Base-by-base conservation (phyloP, 1,284 basidiomycete genomes). In the Rhodotorula mucilaginosa region DNA sequence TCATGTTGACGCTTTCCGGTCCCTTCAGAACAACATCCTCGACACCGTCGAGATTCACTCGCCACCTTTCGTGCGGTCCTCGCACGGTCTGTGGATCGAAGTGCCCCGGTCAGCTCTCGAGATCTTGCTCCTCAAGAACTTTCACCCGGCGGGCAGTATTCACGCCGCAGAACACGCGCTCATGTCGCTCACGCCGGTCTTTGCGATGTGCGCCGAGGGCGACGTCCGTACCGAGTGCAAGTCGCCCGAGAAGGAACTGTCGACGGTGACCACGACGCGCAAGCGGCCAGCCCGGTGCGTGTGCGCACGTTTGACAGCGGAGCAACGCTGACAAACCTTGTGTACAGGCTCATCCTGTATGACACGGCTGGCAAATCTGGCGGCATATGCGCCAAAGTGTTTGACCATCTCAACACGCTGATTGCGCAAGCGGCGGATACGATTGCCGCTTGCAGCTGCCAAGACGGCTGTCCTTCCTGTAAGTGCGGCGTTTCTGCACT, bases 181-280 rank as follows among this genome's bases (percentile, higher is more conserved):
- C 74, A 81, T 95, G 71, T 92, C 91, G 61, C 77, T 84, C 46
- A 83, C 83, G 15, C 83, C 83, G 71, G 86, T 88, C 61, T 93
- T 93, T 76, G 84, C 87, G 10, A 83, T 93, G 75, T 85, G 86
- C 5, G 81, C 85, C 7, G 80, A 81, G 12, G 82, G 82, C 54
- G 91, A 93, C 72, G 81, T 95, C n/a, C 86, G 83, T 65, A 94
- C 93, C 1, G 93, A 95, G 79, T 95, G 93, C 82, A 93, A 94
- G 80, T 78, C 80, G 16, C 79, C 83, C 2, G 88, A 91, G 79
- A 92, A 93, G 79, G 92, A 93, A 80, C 88, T 89, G 79, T 87
- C 86, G 69, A 81, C 81, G n/a, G 80, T 81, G 7, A 83, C 86
- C 62, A 87, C 89, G 1, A 81, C 81, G 63, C 83, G 91, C 64